phyloP scores from a whole-genome alignment of 1,284 basidiomycete genomes.

The Cryptococcus hybrid region DNA sequence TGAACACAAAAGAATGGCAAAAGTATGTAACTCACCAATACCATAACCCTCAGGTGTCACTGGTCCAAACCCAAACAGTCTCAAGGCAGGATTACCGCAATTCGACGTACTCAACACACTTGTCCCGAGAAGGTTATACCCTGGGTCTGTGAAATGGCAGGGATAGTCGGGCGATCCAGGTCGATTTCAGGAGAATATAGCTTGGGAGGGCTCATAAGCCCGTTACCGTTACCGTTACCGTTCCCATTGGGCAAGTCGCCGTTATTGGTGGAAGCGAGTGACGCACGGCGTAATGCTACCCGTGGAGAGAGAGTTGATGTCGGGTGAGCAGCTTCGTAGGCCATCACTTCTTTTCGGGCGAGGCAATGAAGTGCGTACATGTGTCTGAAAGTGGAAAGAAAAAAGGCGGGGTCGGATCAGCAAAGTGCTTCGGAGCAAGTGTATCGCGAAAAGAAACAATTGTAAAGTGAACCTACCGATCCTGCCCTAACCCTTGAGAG shows the following conservation, averaged over 20 bases:
- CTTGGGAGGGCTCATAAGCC: slow-evolving; percentile 30
- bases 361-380: slow-evolving; percentile 85
- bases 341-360: slow-evolving; percentile 53
- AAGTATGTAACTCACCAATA: slow-evolving; percentile 54
- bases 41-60: slow-evolving; percentile 90
- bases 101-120: slow-evolving; percentile 90
- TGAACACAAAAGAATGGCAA: neutral
- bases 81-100: slow-evolving; percentile 91
- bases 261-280: neutral
- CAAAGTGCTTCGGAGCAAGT: neutral
- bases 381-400: slow-evolving; percentile 55
- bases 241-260: slow-evolving; percentile 9
- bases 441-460: neutral
- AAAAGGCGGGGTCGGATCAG: too few species aligned
- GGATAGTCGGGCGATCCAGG: slow-evolving; percentile 54
- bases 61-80: slow-evolving; percentile 87
- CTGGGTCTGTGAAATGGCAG: slow-evolving; percentile 80
- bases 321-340: slow-evolving; percentile 10
- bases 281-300: neutral
- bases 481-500: slow-evolving; percentile 84
- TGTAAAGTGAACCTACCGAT: slow-evolving; percentile 53
- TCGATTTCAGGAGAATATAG: slow-evolving; percentile 6
- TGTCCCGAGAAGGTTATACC: slow-evolving; percentile 75
- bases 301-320: neutral
- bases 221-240: slow-evolving; percentile 4